A percentile compares a stretch with the other conserved stretches of the same genome.
phyloP scores from a whole-genome alignment of 2,329 filamentous ascomycete species.

The Arthrobotrys pseudoclavata region DNA sequence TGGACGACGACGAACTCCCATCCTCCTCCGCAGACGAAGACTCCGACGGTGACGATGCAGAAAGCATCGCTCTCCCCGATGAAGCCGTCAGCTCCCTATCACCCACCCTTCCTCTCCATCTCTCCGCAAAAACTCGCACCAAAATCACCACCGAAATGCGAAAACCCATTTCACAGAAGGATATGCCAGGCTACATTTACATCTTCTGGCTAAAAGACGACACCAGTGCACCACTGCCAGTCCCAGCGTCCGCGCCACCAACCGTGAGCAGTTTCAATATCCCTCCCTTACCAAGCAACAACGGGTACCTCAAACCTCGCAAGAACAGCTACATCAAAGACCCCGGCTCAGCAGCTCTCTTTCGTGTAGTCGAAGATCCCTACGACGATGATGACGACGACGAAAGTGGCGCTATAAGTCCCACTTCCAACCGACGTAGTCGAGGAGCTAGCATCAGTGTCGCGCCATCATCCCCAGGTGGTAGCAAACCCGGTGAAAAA shows the following conservation, averaged over 20 bases:
- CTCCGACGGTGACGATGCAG: conserved; percentile 36
- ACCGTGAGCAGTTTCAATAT: conserved; percentile 67
- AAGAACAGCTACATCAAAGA: conserved; percentile 64
- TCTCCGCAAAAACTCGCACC: conserved; percentile 38
- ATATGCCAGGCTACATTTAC: conserved; percentile 94
- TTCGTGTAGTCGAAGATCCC: conserved; percentile 63
- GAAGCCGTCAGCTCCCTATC: conserved; percentile 31
- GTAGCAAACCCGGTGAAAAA: conserved; percentile 68
- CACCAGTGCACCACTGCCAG: conserved; percentile 73
- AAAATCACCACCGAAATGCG: conserved; percentile 80
- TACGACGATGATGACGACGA: conserved; percentile 61
- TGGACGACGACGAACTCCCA: not conserved
- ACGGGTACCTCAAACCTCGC: conserved; percentile 64
- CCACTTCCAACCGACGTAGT: conserved; percentile 64
- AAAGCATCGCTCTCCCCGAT: conserved; percentile 32
- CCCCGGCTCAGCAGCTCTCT: conserved; percentile 59
- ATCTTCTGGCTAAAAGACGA: conserved; percentile 95
- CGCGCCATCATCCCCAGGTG: conserved; percentile 70
- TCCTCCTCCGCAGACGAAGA: conserved; percentile 31
- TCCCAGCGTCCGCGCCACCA: conserved; percentile 64
- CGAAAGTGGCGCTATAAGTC: conserved; percentile 53
- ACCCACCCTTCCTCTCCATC: conserved; percentile 45
- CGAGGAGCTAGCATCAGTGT: conserved; percentile 38
- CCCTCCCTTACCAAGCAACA: conserved; percentile 67
- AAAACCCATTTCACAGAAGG: conserved; percentile 79